phyloP scores from a whole-genome alignment of 805 yeast genomes.

The Wickerhamiella occidentalis region DNA sequence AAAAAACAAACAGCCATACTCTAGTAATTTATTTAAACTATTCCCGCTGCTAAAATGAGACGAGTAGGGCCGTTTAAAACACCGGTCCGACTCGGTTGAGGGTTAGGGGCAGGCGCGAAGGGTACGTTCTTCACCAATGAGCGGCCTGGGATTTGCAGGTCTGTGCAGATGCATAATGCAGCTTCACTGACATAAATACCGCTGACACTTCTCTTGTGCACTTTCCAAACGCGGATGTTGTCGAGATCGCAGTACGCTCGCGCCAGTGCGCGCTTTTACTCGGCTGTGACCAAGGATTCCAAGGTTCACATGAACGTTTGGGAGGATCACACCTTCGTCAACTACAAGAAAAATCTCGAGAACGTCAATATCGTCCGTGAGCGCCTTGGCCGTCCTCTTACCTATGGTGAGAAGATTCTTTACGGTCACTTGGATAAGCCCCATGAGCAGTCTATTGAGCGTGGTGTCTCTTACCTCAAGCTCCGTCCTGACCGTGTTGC shows the following conservation, averaged over 20 bases:
- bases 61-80: not conserved
- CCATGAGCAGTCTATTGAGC: conserved; percentile 66
- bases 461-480: conserved; percentile 87
- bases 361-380: conserved; percentile 73
- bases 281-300: conserved; percentile 44
- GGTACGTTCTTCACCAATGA: not conserved
- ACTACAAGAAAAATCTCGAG: conserved; percentile 83
- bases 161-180: conserved; percentile 11
- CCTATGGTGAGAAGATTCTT: conserved; percentile 88
- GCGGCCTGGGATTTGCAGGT: conserved; percentile 9
- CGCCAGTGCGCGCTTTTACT: conserved; percentile 20
- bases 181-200: conserved; percentile 10
- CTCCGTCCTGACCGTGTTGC: conserved; percentile 97
- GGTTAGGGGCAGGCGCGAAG: conserved; percentile 9
- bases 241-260: conserved; percentile 14
- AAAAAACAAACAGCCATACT: not conserved
- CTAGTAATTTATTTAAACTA: not conserved
- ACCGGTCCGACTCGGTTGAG: conserved; percentile 13
- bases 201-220: conserved; percentile 5
- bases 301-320: conserved; percentile 60
- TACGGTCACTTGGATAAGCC: conserved; percentile 94
- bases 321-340: conserved; percentile 62
- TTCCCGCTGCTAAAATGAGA: not conserved
- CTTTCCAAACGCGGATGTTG: conserved; percentile 11
- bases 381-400: conserved; percentile 76